Base-by-base conservation (phyloP, 1,284 basidiomycete genomes). In the Blastosporella zonata region DNA sequence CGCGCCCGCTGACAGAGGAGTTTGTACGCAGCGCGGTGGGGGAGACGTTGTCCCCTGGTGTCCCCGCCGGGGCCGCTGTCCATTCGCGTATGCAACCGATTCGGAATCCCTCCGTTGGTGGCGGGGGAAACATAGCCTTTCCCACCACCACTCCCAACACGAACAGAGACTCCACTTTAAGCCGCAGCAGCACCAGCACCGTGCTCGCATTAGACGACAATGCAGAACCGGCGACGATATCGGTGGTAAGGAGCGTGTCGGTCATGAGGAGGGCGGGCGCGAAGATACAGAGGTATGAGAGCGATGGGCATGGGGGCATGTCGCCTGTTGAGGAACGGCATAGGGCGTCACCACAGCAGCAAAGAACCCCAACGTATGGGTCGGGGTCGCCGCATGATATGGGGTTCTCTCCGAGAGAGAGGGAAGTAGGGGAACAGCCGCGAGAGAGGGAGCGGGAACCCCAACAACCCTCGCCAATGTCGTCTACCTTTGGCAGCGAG, bases 221-320 rank as follows among this genome's bases (percentile, higher is more conserved):
- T 22, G 58, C 64, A n/a, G 65, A 72, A 15, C 67, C 70, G n/a
- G 67, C 68, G 23, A 67, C 73, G 22, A 77, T 76, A 27, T 12
- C 22, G 9, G 29, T 44, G 13, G 72, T 79, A 17, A 67, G 74
- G 6, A 70, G 69, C 37, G 75, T 71, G 8, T 77, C 74, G 6
- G 70, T 81, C 27, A 73, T 70, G 18, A 67, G 73, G 43, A 62
- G 70, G 41, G 72, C 73, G 7, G 68, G 73, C 6, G 79, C 78
- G 7, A 75, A 73, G 47, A 67, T 81, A 51, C 55, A 27, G 43
- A 46, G 17, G 47, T 43, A 17, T 47, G 47, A 3, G 45, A 43
- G 21, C 27, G 45, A 12, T 35, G 39, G 21, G 23, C 37, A 2
- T 38, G 39, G 36, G 44, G 22, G 34, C 17, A 5, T 12, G 25